These are phyloP conservation scores for Sungouiella blattae DNA, from an alignment of 805 yeast species.

Conservation along the genomic window DNA sequence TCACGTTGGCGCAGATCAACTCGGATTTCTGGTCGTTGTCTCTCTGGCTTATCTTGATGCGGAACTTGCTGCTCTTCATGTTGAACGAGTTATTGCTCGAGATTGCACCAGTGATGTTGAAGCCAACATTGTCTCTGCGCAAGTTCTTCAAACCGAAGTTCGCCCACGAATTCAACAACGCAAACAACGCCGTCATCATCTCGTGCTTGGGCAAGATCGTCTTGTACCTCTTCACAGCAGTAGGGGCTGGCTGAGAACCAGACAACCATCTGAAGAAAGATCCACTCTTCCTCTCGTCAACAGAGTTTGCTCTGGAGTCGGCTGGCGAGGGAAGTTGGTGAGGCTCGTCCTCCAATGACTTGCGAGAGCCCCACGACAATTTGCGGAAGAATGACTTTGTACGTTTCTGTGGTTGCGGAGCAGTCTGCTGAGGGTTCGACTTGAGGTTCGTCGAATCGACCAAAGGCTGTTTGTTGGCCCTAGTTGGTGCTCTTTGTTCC, in stretches of 20 bases:
- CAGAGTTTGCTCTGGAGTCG: slow-evolving; percentile 26
- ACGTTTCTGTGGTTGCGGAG: slow-evolving; percentile 20
- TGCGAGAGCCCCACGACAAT: slow-evolving; percentile 47
- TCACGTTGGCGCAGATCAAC: slow-evolving; percentile 56
- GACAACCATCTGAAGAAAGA: slow-evolving; percentile 36
- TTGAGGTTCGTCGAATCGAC: slow-evolving; percentile 23
- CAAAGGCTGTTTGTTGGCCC: slow-evolving; percentile 26
- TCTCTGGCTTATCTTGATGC: slow-evolving; percentile 46
- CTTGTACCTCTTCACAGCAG: slow-evolving; percentile 32
- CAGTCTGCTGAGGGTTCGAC: slow-evolving; percentile 3
- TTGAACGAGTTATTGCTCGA: slow-evolving; percentile 60
- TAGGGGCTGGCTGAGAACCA: slow-evolving; percentile 15
- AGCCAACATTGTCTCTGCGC: slow-evolving; percentile 38
- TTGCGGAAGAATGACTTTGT: slow-evolving; percentile 46
- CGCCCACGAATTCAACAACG: slow-evolving; percentile 64
- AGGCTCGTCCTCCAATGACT: slow-evolving; percentile 28
- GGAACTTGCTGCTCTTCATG: slow-evolving; percentile 61
- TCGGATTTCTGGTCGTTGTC: slow-evolving; percentile 45
- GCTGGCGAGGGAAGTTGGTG: slow-evolving; percentile 19
- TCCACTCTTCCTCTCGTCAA: slow-evolving; percentile 9
- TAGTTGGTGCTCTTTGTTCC: too few species aligned
- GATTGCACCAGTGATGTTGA: slow-evolving; percentile 57
- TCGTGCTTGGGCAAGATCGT: slow-evolving; percentile 49
- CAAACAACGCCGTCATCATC: slow-evolving; percentile 60
- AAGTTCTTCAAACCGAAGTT: slow-evolving; percentile 65